Base-by-base conservation (phyloP, 345 rosid genomes). In the Boechera divaricarpa region DNA sequence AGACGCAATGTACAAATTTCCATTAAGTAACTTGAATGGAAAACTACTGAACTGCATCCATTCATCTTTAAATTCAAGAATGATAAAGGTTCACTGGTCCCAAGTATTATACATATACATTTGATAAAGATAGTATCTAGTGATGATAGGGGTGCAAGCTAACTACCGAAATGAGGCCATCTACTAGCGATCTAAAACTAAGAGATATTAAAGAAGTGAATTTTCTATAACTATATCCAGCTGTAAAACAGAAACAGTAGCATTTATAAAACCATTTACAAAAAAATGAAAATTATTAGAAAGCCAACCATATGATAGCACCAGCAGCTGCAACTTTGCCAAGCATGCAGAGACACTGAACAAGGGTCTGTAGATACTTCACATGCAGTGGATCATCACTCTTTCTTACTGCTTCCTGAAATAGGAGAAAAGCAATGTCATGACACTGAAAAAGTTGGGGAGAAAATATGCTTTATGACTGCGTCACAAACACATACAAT, bases 261-360 rank as follows among this genome's bases (percentile, higher is more conserved):
- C 63, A 69, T 47, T 45, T 67, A 28, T 48, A 35, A 47, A 70
- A 72, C 64, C 45, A 15, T 61, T 65, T 44, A 12, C 66, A 72
- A 49, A 8, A 57, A 49, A 52, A 67, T 78, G 67, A 64, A 69
- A 28, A 41, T 47, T 53, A 49, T 39, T 53, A 75, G 80, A 72
- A 65, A 87, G 86, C 91, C 48, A 83, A 95, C 99, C 99, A 83
- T 91, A 95, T 86, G 29, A 95, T 83, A 75, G 96, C 97, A 81
- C 98, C 98, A 78, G 99, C 97, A 79, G 97, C 97, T 54, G 99
- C 91, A 81, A 92, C 90, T 86, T 95, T 95, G 41, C 95, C 91
- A 78, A 95, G 97, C 93, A 81, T 87, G 87, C 94, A 86, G 52
- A 95, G 96, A 78, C 99, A 92, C 87, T 95, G 97, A 82, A 95